Evolutionary conservation across 495 filamentous ascomycete species (phyloP).

Genomic region (Friedmanniomyces endolithicus): DNA sequence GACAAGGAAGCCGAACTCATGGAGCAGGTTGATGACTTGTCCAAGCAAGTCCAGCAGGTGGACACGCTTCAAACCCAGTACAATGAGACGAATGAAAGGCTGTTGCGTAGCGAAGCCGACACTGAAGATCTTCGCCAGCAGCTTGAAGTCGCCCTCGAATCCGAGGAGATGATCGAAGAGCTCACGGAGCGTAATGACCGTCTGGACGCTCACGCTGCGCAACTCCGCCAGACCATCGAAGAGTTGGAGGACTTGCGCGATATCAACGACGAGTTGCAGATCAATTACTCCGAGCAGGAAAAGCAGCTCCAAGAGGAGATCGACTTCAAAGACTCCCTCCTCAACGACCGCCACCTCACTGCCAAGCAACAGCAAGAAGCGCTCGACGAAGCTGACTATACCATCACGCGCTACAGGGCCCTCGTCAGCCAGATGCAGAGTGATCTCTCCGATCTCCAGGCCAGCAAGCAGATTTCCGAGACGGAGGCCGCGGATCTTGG

Average conservation of each 20-base stretch:
- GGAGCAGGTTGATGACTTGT: slow-evolving; percentile 62
- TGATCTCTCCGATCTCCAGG: slow-evolving; percentile 81
- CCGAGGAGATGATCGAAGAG: slow-evolving; percentile 88
- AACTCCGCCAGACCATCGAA: slow-evolving; percentile 66
- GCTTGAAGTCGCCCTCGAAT: slow-evolving; percentile 72
- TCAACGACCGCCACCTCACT: slow-evolving; percentile 61
- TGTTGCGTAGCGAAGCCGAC: slow-evolving; percentile 58
- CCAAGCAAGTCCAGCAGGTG: slow-evolving; percentile 66
- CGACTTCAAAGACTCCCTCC: slow-evolving; percentile 64
- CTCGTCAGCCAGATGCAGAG: slow-evolving; percentile 74
- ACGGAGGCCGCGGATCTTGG: slow-evolving; percentile 79
- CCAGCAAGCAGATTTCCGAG: slow-evolving; percentile 82
- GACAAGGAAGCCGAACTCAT: slow-evolving; percentile 71
- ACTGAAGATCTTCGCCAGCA: slow-evolving; percentile 83
- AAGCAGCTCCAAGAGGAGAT: slow-evolving; percentile 91
- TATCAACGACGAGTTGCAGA: slow-evolving; percentile 84
- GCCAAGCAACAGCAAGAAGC: slow-evolving; percentile 54
- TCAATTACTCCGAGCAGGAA: slow-evolving; percentile 82
- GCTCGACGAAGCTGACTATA: slow-evolving; percentile 81
- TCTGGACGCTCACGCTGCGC: slow-evolving; percentile 69
- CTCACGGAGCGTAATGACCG: slow-evolving; percentile 72
- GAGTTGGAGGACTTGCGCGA: slow-evolving; percentile 81
- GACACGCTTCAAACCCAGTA: slow-evolving; percentile 58
- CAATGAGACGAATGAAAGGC: slow-evolving; percentile 53
- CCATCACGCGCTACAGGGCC: slow-evolving; percentile 73